Evolutionary conservation across 108 stramenopile species (phyloP), one percentile per base, ranked within the genome.

Genomic region (Aurantiochytrium sp.): DNA sequence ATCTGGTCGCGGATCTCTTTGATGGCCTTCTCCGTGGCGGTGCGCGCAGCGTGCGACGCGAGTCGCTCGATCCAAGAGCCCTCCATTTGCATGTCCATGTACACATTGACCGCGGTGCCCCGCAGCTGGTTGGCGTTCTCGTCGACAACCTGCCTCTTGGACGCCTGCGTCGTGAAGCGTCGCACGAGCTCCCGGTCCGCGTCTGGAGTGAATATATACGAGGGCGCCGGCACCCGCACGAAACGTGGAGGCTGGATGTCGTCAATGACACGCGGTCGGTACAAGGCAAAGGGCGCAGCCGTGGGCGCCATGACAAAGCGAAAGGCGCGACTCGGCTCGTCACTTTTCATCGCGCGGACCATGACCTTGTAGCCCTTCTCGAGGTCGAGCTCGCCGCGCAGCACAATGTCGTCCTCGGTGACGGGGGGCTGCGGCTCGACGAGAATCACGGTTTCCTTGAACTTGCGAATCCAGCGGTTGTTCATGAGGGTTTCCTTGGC

Each of bases 401-500:
- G 39, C 19, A 41, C 42, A 5, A 85, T 41, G 32, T 54, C 52
- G 15, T 89, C 92, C 55, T 52, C 19, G 68, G 87, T 69, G 85
- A 89, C 30, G 53, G 88, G 39, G 37, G 89, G 50, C 68, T 88
- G 87, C 45, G 94, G 89, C 86, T 94, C 86, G 34, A 93, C 91
- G 68, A 94, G 55, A 32, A 53, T 87, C 24, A 52, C 90, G 12
- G 92, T 89, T 52, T 89, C 59, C 8, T 89, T 87, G 39, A 87
- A 86, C 73, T 87, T 89, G 37, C 55, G 30, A 15, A 93, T 90
- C 55, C 39, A 73, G 22, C 55, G 53, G 42, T 86, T 34, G 55
- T 94, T 93, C 52, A 54, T 55, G 22, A 93, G 53, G 22, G 93
- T 91, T 48, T 91, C 86, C 36, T 90, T 65, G 31, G 93, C 89